Evolutionary conservation across 179 eudicot genomes (phyloP).

Genomic region (Sideroxylon spinosum): DNA sequence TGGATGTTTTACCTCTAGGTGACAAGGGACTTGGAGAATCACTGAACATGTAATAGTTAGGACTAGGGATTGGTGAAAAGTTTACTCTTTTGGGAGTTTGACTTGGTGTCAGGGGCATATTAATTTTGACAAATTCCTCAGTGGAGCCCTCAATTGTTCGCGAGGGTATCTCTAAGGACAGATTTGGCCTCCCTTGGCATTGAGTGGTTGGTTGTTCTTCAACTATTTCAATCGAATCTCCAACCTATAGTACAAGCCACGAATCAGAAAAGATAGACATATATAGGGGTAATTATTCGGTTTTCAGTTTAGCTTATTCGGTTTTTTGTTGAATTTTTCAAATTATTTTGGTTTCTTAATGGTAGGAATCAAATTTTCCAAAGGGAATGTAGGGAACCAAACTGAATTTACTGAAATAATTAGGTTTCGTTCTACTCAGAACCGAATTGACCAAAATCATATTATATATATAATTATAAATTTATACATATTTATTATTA

Average conservation of each 20-base stretch:
- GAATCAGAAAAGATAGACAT: not conserved
- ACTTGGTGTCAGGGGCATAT: conserved; percentile 44
- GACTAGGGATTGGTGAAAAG: conserved; percentile 72
- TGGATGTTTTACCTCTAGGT: conserved; percentile 49
- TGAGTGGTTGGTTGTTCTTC: conserved; percentile 43
- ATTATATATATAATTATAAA: no score
- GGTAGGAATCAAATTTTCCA: no score
- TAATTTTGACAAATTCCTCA: conserved; percentile 50
- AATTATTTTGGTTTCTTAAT: no score
- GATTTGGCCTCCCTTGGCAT: conserved; percentile 26
- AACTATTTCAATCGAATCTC: conserved; percentile 48
- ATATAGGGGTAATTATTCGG: no score
- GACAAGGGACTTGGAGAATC: conserved; percentile 50
- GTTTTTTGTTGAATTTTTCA: no score
- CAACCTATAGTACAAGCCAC: conserved; percentile 36
- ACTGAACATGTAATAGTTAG: conserved; percentile 31
- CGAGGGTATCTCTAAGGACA: conserved; percentile 49
- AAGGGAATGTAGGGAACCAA: no score
- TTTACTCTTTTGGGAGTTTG: conserved; percentile 67
- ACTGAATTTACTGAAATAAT: no score
- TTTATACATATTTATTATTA: no score
- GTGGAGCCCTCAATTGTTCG: conserved; percentile 28
- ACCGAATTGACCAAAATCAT: no score
- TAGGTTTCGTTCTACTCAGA: no score
- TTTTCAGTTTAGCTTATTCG: no score